Percentiles rank a stretch among this genome's conserved stretches.
Evolutionary conservation across 2,329 filamentous ascomycete species (phyloP).

Genomic region (Colletotrichum spinosum): DNA sequence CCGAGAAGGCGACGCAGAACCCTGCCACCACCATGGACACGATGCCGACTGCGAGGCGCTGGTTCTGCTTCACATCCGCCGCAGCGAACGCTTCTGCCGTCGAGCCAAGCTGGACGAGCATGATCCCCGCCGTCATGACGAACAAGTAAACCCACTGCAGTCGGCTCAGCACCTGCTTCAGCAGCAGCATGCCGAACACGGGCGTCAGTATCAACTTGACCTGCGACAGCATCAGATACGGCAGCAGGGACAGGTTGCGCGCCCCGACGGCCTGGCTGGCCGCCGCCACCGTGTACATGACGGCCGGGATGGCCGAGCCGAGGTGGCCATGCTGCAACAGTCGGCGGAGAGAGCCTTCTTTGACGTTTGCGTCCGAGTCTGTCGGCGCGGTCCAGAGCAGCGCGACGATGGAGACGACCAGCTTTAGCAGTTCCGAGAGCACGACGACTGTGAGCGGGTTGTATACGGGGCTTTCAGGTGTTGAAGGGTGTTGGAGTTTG

Average conservation of each 20-base stretch:
- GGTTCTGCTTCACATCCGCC: neutral
- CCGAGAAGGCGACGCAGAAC: slow-evolving; percentile 4
- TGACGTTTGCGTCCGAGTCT: neutral
- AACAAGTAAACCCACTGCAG: slow-evolving; percentile 11
- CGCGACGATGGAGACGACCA: neutral
- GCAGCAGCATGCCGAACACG: neutral
- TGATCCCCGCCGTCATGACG: slow-evolving; percentile 8
- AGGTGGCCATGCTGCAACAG: slow-evolving; percentile 1
- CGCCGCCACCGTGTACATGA: slow-evolving; percentile 7
- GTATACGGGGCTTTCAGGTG: neutral
- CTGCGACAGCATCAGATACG: slow-evolving; percentile 14
- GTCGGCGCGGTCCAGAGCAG: neutral
- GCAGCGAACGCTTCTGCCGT: too few species aligned
- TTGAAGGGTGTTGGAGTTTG: neutral
- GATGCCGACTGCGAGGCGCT: neutral
- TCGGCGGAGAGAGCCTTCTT: neutral
- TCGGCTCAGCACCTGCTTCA: neutral
- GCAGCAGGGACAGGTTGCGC: neutral
- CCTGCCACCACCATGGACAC: slow-evolving; percentile 6
- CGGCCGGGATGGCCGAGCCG: slow-evolving; percentile 2
- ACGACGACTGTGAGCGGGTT: slow-evolving; percentile 5
- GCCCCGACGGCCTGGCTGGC: slow-evolving; percentile 7
- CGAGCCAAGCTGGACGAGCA: neutral
- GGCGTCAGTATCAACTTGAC: slow-evolving; percentile 16
- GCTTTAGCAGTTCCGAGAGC: neutral